Conservation (phyloP, 352 stramenopile genomes). For the Globisporangium rhizosaccharum region DNA sequence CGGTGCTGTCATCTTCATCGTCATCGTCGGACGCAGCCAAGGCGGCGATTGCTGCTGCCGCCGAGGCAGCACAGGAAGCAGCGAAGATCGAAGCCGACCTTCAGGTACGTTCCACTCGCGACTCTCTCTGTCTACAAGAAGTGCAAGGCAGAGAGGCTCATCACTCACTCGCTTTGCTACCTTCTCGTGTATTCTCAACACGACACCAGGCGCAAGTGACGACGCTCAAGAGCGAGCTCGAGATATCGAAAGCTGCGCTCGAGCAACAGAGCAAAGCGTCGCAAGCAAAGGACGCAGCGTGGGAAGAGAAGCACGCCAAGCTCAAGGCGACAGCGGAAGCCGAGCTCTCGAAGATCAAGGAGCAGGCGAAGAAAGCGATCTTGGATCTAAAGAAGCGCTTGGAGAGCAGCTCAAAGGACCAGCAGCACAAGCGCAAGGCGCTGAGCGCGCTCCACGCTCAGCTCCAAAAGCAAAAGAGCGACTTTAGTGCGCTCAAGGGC, state of each 20-base stretch:
- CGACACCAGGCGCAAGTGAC: slow-evolving; percentile 28
- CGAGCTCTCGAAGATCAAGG: slow-evolving; percentile 81
- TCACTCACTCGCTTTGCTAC: neutral
- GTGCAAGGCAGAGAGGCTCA: no score
- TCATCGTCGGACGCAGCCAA: slow-evolving; percentile 30
- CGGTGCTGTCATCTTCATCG: slow-evolving; percentile 6
- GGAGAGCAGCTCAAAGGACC: slow-evolving; percentile 48
- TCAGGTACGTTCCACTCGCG: slow-evolving; percentile 14
- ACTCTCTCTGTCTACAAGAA: no score
- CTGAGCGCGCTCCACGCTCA: slow-evolving; percentile 34
- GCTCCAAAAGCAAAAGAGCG: slow-evolving; percentile 50
- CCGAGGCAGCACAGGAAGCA: slow-evolving; percentile 14
- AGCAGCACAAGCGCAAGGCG: slow-evolving; percentile 47
- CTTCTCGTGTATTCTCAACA: neutral
- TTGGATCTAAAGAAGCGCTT: slow-evolving; percentile 78
- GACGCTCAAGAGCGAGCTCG: slow-evolving; percentile 29
- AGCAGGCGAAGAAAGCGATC: slow-evolving; percentile 86
- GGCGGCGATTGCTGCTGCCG: slow-evolving; percentile 8
- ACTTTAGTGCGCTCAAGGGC: slow-evolving; percentile 43
- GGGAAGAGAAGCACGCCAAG: slow-evolving; percentile 67
- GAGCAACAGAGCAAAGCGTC: slow-evolving; percentile 47
- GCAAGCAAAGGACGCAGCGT: slow-evolving; percentile 40
- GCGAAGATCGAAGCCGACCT: slow-evolving; percentile 32
- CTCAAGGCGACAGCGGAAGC: slow-evolving; percentile 69
- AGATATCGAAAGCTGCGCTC: slow-evolving; percentile 32